phyloP scores from a whole-genome alignment of 2,329 filamentous ascomycete genomes.

The Colletotrichum viniferum region DNA sequence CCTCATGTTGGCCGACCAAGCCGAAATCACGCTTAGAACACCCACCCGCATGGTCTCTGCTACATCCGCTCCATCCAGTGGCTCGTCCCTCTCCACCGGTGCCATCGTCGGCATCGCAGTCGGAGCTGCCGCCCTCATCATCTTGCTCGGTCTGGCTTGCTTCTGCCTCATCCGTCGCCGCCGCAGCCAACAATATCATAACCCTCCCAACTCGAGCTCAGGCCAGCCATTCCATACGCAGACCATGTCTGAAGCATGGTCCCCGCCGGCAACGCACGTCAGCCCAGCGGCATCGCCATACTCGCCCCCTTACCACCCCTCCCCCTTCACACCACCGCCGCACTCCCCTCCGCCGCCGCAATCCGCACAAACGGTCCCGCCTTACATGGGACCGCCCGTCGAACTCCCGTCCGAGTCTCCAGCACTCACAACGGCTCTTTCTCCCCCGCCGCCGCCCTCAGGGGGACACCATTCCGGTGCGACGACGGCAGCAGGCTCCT shows the following conservation, averaged over 20 bases:
- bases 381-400: slow-evolving; percentile 27
- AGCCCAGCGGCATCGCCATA: slow-evolving; percentile 5
- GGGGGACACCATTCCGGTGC: neutral
- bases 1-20: slow-evolving; percentile 57
- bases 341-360: slow-evolving; percentile 3
- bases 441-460: neutral
- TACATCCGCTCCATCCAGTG: neutral
- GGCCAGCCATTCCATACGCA: slow-evolving; percentile 6
- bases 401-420: slow-evolving; percentile 28
- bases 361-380: slow-evolving; percentile 19
- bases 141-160: slow-evolving; percentile 24
- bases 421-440: neutral
- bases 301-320: slow-evolving; percentile 2
- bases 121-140: slow-evolving; percentile 31
- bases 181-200: slow-evolving; percentile 4
- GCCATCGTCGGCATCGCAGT: slow-evolving; percentile 50
- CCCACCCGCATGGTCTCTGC: slow-evolving; percentile 50
- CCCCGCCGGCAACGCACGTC: slow-evolving; percentile 8
- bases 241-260: slow-evolving; percentile 20
- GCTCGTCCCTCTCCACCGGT: slow-evolving; percentile 34
- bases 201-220: neutral
- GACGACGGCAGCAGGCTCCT: neutral
- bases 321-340: neutral
- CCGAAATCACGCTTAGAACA: slow-evolving; percentile 47
- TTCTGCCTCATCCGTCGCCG: slow-evolving; percentile 36